phyloP scores from a whole-genome alignment of 2,329 filamentous ascomycete genomes.

The Alternaria dauci region DNA sequence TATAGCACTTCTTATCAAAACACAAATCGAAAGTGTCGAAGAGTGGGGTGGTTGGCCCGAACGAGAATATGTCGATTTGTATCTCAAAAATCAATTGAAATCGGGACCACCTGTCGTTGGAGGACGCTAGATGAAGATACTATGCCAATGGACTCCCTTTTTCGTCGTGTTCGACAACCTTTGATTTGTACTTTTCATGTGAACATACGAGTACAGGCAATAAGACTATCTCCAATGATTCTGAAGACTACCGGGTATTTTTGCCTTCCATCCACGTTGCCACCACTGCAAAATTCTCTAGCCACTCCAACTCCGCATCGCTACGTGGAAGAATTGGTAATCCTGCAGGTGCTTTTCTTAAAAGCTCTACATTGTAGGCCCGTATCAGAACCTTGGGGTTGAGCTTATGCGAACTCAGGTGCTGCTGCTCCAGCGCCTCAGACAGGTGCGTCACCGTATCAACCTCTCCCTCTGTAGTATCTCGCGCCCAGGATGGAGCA shows the following conservation, averaged over 20 bases:
- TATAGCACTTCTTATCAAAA: constrained; percentile 41
- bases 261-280: constrained; percentile 9
- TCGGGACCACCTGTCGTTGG: constrained; percentile 22
- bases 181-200: neutral
- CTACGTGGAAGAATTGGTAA: constrained; percentile 1
- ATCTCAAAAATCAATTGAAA: constrained; percentile 28
- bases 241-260: neutral
- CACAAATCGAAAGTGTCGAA: constrained; percentile 47
- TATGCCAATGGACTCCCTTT: neutral
- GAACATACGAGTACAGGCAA: neutral
- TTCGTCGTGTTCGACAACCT: neutral
- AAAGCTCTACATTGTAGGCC: neutral
- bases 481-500: neutral
- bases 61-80: constrained; percentile 53
- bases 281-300: constrained; percentile 9
- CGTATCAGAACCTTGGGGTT: neutral
- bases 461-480: neutral
- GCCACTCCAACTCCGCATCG: constrained; percentile 12
- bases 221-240: neutral
- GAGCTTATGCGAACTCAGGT: neutral
- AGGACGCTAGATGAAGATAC: constrained; percentile 16
- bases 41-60: constrained; percentile 57
- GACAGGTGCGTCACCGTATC: neutral
- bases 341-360: neutral
- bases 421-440: neutral